Evolutionary conservation across 345 rosid species (phyloP), one percentile per base, ranked within the genome.

Genomic region (Corchorus capsularis): DNA sequence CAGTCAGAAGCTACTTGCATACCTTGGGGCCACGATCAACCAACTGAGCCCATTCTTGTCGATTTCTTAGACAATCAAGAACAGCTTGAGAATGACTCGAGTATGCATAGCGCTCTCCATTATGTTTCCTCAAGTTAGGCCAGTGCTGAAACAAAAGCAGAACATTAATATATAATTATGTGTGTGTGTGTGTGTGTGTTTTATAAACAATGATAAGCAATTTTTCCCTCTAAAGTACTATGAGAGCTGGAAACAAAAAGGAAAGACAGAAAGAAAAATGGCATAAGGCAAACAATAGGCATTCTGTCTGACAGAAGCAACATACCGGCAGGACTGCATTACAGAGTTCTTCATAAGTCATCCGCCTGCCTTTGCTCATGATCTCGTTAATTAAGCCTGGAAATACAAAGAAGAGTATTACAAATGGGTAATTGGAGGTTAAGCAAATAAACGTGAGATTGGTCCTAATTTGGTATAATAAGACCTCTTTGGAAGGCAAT

Each of bases 21-120:
- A 96, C 99, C 97, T 96, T 96, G 77, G 99, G 99, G 77, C 97
- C 99, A 77, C 98, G 98, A 85, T 96, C 98, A 77, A 96, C 97
- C 84, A 96, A 85, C 73, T 79, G 91, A 85, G 98, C 93, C 98
- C 99, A 96, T 80, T 96, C 98, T 66, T 90, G 97, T 79, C 98
- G 89, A 77, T 94, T 96, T 74, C 99, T 86, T 79, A 96, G 86
- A 82, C 98, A 96, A 84, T 96, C 99, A 63, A 96, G 97, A 87
- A 94, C 99, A 75, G 99, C 99, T 78, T 96, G 99, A 73, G 95
- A 91, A 84, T 86, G 99, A 84, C 94, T 94, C 41, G 98, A 90
- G 88, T 96, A 96, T 13, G 99, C 99, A 82, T 94, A 96, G 22
- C 97, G 92, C 77, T 92, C 99, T 63, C 99, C 99, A 74, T 96